These are phyloP conservation scores for Aspergillus versicolor DNA, from an alignment of 2,329 filamentous ascomycete species.

Conservation along the genomic window DNA sequence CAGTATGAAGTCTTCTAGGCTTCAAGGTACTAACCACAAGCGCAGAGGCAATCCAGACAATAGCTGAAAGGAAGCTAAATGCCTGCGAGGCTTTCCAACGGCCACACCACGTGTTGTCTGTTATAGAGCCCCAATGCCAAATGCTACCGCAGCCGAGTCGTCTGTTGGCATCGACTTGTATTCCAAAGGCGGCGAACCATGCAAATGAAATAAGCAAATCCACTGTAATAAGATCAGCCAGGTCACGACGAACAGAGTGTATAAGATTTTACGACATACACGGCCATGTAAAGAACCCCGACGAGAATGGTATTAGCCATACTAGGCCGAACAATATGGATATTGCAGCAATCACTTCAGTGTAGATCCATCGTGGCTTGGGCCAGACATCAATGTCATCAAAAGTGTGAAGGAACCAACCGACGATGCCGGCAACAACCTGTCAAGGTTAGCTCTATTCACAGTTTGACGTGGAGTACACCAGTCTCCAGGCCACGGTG, in stretches of 20 bases:
- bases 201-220: conserved; percentile 67
- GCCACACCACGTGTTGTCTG: conserved; percentile 55
- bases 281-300: conserved; percentile 68
- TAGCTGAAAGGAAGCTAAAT: conserved; percentile 69
- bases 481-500: no score
- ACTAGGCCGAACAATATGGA: conserved; percentile 68
- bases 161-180: conserved; percentile 60
- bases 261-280: conserved; percentile 22
- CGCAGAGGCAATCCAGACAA: conserved; percentile 67
- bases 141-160: conserved; percentile 54
- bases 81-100: conserved; percentile 70
- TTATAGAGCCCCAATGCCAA: conserved; percentile 61
- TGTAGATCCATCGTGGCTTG: conserved; percentile 70
- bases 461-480: background rate
- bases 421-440: conserved; percentile 67
- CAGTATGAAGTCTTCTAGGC: background rate
- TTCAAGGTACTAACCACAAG: conserved; percentile 47
- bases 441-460: conserved; percentile 24
- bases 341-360: conserved; percentile 67
- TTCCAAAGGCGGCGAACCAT: conserved; percentile 70
- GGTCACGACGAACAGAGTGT: background rate
- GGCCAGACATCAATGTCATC: conserved; percentile 52
- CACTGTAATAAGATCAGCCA: conserved; percentile 32
- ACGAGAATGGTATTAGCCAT: conserved; percentile 70
- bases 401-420: conserved; percentile 60